Percentiles rank a stretch among this genome's conserved stretches.
These are phyloP conservation scores for Myxozyma kluyveri DNA, from an alignment of 805 yeast genomes.

Conservation along the genomic window DNA sequence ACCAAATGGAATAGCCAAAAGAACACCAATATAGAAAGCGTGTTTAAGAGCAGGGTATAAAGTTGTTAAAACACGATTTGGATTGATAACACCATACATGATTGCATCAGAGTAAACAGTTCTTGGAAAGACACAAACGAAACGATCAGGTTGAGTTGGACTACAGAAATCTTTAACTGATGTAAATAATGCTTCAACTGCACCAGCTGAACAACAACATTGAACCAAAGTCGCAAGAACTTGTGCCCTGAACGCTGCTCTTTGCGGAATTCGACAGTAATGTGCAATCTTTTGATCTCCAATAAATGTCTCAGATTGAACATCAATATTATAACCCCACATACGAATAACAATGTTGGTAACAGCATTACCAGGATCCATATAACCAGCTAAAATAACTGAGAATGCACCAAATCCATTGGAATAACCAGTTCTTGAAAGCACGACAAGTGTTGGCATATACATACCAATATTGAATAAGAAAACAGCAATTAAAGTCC, in stretches of 20 bases:
- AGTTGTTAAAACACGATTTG: conserved; percentile 4
- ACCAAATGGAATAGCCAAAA: conserved; percentile 15
- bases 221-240: conserved; percentile 15
- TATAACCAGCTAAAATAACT: conserved; percentile 26
- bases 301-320: conserved; percentile 62
- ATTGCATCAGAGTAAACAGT: conserved; percentile 9
- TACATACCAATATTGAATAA: conserved; percentile 35
- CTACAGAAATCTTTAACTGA: conserved; percentile 9
- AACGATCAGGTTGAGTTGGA: conserved; percentile 9
- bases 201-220: conserved; percentile 9
- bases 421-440: conserved; percentile 43
- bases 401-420: conserved; percentile 39
- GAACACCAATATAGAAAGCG: conserved; percentile 11
- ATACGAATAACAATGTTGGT: conserved; percentile 54
- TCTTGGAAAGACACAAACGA: conserved; percentile 5
- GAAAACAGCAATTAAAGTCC: conserved; percentile 36
- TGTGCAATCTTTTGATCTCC: conserved; percentile 57
- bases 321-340: conserved; percentile 57
- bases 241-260: conserved; percentile 43
- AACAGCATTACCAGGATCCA: conserved; percentile 51
- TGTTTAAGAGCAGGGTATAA: conserved; percentile 12
- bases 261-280: conserved; percentile 46
- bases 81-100: conserved; percentile 11
- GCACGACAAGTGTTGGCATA: conserved; percentile 35
- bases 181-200: conserved; percentile 4